These are phyloP conservation scores for Smithsoniella earleae DNA, from an alignment of 163 green algal species.

Conservation along the genomic window DNA sequence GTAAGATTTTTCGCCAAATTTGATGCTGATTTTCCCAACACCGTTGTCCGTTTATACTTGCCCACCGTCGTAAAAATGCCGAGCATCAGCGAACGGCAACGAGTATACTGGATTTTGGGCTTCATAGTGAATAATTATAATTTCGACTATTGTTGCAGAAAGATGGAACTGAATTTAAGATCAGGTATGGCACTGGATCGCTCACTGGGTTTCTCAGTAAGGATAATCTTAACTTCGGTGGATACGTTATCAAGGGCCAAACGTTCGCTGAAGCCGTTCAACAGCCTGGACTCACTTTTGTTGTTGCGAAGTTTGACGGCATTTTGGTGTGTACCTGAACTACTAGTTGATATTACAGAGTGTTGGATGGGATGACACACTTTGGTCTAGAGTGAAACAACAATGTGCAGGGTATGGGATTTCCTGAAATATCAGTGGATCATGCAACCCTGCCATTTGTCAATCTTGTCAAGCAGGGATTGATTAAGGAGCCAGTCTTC, in stretches of 20 bases:
- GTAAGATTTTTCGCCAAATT: too few species aligned
- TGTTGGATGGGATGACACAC: too few species aligned
- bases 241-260: constrained; percentile 50
- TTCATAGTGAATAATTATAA: neutral
- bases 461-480: constrained; percentile 65
- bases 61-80: too few species aligned
- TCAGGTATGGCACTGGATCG: constrained; percentile 89
- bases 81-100: too few species aligned
- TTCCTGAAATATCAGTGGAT: constrained; percentile 81
- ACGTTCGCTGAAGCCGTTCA: constrained; percentile 84
- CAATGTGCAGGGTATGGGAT: constrained; percentile 73
- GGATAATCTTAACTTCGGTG: constrained; percentile 71
- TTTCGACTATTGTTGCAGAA: constrained; percentile 38
- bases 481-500: constrained; percentile 83
- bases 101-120: too few species aligned
- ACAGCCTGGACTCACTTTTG: constrained; percentile 90
- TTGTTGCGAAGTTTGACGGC: constrained; percentile 94
- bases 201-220: constrained; percentile 81
- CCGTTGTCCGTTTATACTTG: neutral
- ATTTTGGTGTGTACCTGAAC: constrained; percentile 66
- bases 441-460: constrained; percentile 78
- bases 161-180: constrained; percentile 82
- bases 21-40: neutral
- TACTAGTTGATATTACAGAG: too few species aligned
- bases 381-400: too few species aligned